Evolutionary conservation across 2,329 filamentous ascomycete species (phyloP), one percentile per base, ranked within the genome.

Genomic region (Claviceps purpurea): DNA sequence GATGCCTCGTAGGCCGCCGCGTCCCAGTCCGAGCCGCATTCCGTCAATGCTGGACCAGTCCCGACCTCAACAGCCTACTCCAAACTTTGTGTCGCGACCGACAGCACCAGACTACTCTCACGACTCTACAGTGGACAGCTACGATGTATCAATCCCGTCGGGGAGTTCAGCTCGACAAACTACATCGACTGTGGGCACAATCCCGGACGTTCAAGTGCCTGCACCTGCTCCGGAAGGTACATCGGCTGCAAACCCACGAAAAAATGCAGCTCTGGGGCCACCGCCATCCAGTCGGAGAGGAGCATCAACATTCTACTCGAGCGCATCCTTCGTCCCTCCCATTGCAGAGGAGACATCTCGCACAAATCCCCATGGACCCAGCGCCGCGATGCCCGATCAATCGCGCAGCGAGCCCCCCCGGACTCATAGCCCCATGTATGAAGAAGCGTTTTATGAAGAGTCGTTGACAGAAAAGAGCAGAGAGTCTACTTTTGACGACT

Each of bases 321-420:
- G 75, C 56, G 68, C 73, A 13, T 85, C 84, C 0, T 84, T 76
- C 54, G 84, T 89, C 26, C 85, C 85, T 0, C 85, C 86, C 0
- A 89, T 90, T 50, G 83, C 82, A 0, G 86, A 89, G 64, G 85
- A 89, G 62, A 78, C 75, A 56, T 74, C 78, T 0, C 71, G 75
- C 24, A 70, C 74, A 3, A 70, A 73, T 51, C 80, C 81, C 0
- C 77, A 80, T 61, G 73, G 73, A 30, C 88, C 85, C 2, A 89
- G 84, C 58, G 78, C 81, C 58, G 84, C 79, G 0, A 86, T 89
- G 63, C 85, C 85, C 1, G 78, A 81, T 20, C 81, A 73, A 58
- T 89, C 84, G 78, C 78, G 73, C 4, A 76, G 73, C 4, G 63
- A 67, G 7, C 55, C 53, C 13, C 76, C 75, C 0, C 71, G 72